Evolutionary conservation across 371 early-diverging fungal species (phyloP), one percentile per base, ranked within the genome.

Genomic region (Cokeromyces recurvatus): DNA sequence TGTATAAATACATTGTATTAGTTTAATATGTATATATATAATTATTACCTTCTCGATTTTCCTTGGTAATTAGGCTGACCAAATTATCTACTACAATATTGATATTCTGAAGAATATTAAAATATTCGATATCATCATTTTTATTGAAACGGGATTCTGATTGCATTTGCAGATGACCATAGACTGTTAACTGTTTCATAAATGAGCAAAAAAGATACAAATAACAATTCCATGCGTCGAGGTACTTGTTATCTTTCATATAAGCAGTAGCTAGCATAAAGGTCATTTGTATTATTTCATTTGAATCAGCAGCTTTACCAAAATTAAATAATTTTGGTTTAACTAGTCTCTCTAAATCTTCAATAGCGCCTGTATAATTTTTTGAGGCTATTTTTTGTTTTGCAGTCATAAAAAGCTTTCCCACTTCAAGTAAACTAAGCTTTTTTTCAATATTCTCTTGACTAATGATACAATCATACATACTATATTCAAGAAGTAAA

Each of bases 361-460:
- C 46, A 47, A 81, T 56, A 3, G 81, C 79, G 0, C 66, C 67
- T 20, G 23, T 27, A 44, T 66, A 78, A 20, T 81, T 73, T 16
- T 66, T 57, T 10, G 62, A 54, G 2, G 43, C 59, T 43, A 71
- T 68, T 32, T 69, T 55, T 22, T 61, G 46, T 20, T 65, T 66
- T 2, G 78, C 78, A 8, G 67, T 64, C 29, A 70, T 42, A 25
- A 59, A 34, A 9, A 55, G n/a, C n/a, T 57, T 61, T 4, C 64
- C 64, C 1, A 59, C 46, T 31, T 61, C 54, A 11, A 68, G 32
- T 3, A 53, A 29, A 15, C 38, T 27, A 0, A 78, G 51, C 25
- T 76, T 67, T 17, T 64, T 62, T 4, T 65, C 47, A 21, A 74
- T 48, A 1, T 41, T 46, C 1, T 38, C 46, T 0, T 38, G 12